Base-by-base conservation (phyloP, 1,139 yeast genomes). In the Schizosaccharomyces versatilis region DNA sequence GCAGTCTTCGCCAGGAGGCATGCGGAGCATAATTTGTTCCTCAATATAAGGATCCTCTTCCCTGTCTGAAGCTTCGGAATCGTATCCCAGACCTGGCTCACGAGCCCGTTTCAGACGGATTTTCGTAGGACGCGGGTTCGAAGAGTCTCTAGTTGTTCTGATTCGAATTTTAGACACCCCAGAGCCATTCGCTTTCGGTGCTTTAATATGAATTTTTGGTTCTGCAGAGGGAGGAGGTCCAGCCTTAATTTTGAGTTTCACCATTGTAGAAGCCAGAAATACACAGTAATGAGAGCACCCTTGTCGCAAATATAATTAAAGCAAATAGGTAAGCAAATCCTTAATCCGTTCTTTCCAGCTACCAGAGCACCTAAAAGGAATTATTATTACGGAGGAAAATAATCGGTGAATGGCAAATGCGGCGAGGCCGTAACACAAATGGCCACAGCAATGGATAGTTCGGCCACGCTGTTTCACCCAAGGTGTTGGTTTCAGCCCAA, bases 1-100 rank as follows among this genome's bases (percentile, higher is more conserved):
- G 54, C 84, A 68, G 61, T 82, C 85, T 38, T 80, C 75, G 60
- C 85, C 95, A 19, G 90, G 83, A 9, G 84, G 65, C 70, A 90
- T 81, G 54, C 98, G 72, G 53, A 90, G 67, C 1, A 86, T 72
- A 2, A 90, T 74, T 0, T 94, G 95, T 60, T 84, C 94, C 64
- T 90, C 97, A 36, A 86, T 71, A 60, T 85, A 70, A 0, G 98
- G 98, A 64, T 90, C 97, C 58, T 86, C 96, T 65, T 90, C 98
- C 51, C 85, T 71, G 62, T 90, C 97, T 1, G 96, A 95, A 9
- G 95, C 97, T 63, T 90, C 98, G 1, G 95, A 83, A 65, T 90
- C 98, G 66, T 90, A 90, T 0, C 97, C 97, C 62, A 88, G 95
- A 1, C 95, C 95, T 0, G 95, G 94, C 8, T 82, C 74, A 60